These are phyloP conservation scores for Cyberlindnera misumaiensis DNA, from an alignment of 805 yeast genomes.

Conservation along the genomic window DNA sequence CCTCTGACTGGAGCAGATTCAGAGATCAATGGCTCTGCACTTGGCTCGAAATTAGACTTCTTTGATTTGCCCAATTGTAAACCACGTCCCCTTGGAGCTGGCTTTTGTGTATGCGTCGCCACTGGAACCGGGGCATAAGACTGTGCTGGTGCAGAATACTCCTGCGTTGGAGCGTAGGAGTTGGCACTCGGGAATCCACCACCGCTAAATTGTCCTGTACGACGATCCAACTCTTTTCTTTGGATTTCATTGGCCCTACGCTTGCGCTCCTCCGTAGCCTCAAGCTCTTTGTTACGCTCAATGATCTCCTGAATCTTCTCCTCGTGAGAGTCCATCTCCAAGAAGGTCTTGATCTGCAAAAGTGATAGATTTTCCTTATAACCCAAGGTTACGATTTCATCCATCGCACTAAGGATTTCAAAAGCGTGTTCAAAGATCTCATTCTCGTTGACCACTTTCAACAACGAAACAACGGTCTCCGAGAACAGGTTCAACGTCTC, in stretches of 20 bases:
- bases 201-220: constrained; percentile 27
- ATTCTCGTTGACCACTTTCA: constrained; percentile 68
- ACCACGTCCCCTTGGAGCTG: constrained; percentile 57
- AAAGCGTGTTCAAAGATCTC: constrained; percentile 82
- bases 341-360: constrained; percentile 77
- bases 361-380: constrained; percentile 80
- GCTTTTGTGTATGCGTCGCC: constrained; percentile 16
- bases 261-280: constrained; percentile 95
- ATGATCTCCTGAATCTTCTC: constrained; percentile 98
- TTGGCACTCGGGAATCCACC: constrained; percentile 8
- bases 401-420: constrained; percentile 86
- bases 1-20: background rate
- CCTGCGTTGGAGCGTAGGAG: constrained; percentile 8
- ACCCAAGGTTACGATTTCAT: constrained; percentile 86
- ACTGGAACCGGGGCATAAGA: constrained; percentile 19
- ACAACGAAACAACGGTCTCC: constrained; percentile 69
- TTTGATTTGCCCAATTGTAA: constrained; percentile 63
- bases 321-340: constrained; percentile 97
- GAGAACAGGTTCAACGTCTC: constrained; percentile 84
- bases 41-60: constrained; percentile 15
- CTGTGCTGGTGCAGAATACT: constrained; percentile 9
- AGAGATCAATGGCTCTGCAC: constrained; percentile 1
- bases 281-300: constrained; percentile 92
- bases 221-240: constrained; percentile 63
- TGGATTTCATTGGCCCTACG: constrained; percentile 89